These are phyloP conservation scores for Grammothele lineata DNA, from an alignment of 768 basidiomycete species.

Conservation along the genomic window DNA sequence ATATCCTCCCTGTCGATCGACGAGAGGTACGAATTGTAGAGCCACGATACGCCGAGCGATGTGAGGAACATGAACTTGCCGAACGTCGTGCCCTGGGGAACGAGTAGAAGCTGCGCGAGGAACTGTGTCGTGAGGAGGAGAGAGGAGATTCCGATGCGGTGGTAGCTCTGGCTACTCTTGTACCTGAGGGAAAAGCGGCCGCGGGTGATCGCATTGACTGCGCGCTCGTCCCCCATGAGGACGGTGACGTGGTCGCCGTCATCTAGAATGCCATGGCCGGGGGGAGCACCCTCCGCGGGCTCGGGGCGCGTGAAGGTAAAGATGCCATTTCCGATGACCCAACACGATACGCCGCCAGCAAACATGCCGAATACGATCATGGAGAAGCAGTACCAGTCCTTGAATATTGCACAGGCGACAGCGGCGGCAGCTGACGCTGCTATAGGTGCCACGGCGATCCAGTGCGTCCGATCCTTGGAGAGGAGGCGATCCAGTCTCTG, in stretches of 20 bases:
- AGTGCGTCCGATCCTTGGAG: too few relatives aligned
- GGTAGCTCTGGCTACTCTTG: neutral
- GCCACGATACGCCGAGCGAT: slow-evolving; percentile 9
- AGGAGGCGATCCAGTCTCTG: too few relatives aligned
- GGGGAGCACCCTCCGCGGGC: slow-evolving; percentile 2
- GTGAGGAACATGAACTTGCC: slow-evolving; percentile 12
- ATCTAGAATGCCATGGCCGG: slow-evolving; percentile 10
- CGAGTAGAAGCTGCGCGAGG: slow-evolving; percentile 10
- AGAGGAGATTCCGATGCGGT: slow-evolving; percentile 1
- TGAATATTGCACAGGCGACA: slow-evolving; percentile 4
- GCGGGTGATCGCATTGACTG: slow-evolving; percentile 9
- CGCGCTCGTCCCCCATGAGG: slow-evolving; percentile 7
- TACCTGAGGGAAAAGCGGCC: slow-evolving; percentile 9
- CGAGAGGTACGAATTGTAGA: slow-evolving; percentile 5
- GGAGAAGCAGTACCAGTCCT: slow-evolving; percentile 7
- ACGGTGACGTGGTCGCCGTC: slow-evolving; percentile 6
- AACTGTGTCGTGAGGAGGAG: slow-evolving; percentile 7
- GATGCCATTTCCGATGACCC: slow-evolving; percentile 1
- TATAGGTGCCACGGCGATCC: slow-evolving; percentile 3
- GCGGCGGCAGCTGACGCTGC: slow-evolving; percentile 1
- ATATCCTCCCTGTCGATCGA: slow-evolving; percentile 2
- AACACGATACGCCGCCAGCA: slow-evolving; percentile 1
- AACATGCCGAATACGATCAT: slow-evolving; percentile 12
- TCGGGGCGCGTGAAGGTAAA: slow-evolving; percentile 8
- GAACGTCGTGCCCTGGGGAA: slow-evolving; percentile 9